Evolutionary conservation across 2,329 filamentous ascomycete species (phyloP), one percentile per base, ranked within the genome.

Genomic region (Neocucurbitaria cava): DNA sequence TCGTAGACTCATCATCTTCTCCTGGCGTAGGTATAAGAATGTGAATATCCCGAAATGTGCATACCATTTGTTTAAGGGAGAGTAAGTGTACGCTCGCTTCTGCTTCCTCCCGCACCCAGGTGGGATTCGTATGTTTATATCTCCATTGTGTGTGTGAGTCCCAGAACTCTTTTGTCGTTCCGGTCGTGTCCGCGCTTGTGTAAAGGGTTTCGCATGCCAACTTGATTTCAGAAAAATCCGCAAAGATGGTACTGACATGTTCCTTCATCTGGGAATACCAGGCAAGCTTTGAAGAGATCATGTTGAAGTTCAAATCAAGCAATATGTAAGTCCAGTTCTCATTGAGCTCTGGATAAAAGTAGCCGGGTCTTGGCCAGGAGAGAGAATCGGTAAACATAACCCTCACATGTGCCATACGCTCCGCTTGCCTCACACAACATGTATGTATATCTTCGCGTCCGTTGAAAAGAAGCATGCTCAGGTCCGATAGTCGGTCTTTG

Each of bases 121-220:
- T 8, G 2, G 28, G 20, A n/a, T 7, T 13, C n/a, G 31, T 18
- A 17, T 24, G 13, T 3, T 11, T 31, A 31, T 39, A 15, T 46
- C 6, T 3, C 42, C 31, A 35, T 17, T 17, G 31, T 35, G 11
- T n/a, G 13, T 35, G 38, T 3, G 48, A 30, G 3, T 23, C 21
- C 53, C 48, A 56, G 24, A 48, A 56, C 3, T 39, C 21, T 30
- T 50, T 43, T 3, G 52, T 55, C 3, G 47, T 23, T 36, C 38
- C 45, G 18, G 28, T 54, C 23, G 13, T 21, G 10, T n/a, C 38
- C 7, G 51, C 45, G 21, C 18, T 13, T 11, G 10, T 24, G 7
- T 21, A 30, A 6, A 49, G 20, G 5, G 5, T 17, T 13, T 35
- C 13, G 13, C 31, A 35, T n/a, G 10, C 31, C 31, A 13, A 3